Conservation (phyloP, 257 asterid genomes). For the Galeopsis tetrahit region DNA sequence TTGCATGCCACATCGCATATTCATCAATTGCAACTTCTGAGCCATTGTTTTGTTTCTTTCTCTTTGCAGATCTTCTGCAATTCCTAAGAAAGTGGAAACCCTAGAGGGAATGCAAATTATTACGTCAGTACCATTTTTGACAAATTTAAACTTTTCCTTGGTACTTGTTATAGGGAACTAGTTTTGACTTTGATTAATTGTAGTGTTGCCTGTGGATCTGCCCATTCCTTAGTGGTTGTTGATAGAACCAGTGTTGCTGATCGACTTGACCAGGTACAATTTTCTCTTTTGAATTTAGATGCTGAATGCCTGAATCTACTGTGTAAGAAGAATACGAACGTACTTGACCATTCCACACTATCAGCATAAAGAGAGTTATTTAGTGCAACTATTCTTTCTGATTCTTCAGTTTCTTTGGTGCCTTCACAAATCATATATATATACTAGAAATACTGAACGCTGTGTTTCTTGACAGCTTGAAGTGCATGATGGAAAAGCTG, state of each 20-base stretch:
- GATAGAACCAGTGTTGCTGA: conserved; percentile 75
- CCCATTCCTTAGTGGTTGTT: conserved; percentile 80
- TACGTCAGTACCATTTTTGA: conserved; percentile 52
- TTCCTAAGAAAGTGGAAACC: conserved; percentile 83
- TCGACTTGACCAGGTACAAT: conserved; percentile 72
- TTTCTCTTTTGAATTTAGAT: conserved; percentile 6
- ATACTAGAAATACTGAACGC: not conserved
- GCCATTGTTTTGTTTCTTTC: conserved; percentile 20
- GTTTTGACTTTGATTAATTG: conserved; percentile 16
- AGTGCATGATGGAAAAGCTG: conserved; percentile 80
- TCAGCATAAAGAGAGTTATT: not conserved
- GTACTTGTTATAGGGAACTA: conserved; percentile 16
- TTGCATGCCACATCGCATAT: conserved; percentile 23
- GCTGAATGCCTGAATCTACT: not conserved
- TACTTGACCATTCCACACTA: not conserved
- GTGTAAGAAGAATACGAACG: not conserved
- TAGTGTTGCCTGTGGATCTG: conserved; percentile 95
- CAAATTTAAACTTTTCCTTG: not conserved
- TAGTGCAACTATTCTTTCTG: not conserved
- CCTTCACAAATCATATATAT: not conserved
- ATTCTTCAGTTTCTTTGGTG: not conserved
- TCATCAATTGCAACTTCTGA: not conserved
- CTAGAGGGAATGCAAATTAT: conserved; percentile 95
- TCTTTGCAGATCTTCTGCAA: conserved; percentile 82
- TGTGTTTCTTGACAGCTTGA: conserved; percentile 66